A percentile compares a stretch with the other conserved stretches of the same genome.
phyloP scores from a whole-genome alignment of 192 early-diverging fungal genomes.

The Entomortierella beljakovae region DNA sequence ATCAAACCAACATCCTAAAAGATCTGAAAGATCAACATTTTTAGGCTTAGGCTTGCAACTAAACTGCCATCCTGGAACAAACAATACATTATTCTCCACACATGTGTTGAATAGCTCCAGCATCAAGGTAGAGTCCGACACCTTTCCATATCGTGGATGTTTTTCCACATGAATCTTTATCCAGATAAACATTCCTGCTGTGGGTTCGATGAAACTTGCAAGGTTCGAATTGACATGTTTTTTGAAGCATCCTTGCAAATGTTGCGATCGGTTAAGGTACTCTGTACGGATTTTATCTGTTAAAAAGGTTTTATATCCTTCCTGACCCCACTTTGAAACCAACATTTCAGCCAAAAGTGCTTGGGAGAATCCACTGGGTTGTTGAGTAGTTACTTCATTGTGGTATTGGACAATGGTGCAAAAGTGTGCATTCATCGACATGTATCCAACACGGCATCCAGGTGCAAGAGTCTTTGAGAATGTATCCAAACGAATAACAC shows the following conservation, averaged over 20 bases:
- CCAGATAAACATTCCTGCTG: conserved; percentile 94
- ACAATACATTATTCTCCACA: conserved; percentile 67
- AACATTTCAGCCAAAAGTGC: conserved; percentile 74
- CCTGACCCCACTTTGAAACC: conserved; percentile 73
- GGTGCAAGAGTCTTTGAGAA: conserved; percentile 89
- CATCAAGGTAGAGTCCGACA: conserved; percentile 57
- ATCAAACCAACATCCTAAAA: conserved; percentile 44
- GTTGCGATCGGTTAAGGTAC: conserved; percentile 75
- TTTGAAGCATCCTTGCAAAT: conserved; percentile 66
- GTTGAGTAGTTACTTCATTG: conserved; percentile 80
- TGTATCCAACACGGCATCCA: conserved; percentile 82
- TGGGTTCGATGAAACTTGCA: conserved; percentile 63
- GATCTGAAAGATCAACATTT: conserved; percentile 22
- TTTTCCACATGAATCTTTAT: conserved; percentile 61
- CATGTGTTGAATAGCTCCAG: conserved; percentile 64
- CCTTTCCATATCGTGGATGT: conserved; percentile 38
- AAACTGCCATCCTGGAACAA: conserved; percentile 73
- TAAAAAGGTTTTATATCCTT: conserved; percentile 78
- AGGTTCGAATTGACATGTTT: conserved; percentile 63
- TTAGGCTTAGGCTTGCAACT: conserved; percentile 55
- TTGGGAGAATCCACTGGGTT: conserved; percentile 84
- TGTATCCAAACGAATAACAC: conserved; percentile 89
- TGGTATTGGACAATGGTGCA: conserved; percentile 81
- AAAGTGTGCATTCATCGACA: conserved; percentile 69
- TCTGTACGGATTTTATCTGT: conserved; percentile 69